A percentile compares a stretch with the other conserved stretches of the same genome.
These are phyloP conservation scores for Dorcoceras hygrometricum DNA, from an alignment of 257 asterid genomes.

Conservation along the genomic window DNA sequence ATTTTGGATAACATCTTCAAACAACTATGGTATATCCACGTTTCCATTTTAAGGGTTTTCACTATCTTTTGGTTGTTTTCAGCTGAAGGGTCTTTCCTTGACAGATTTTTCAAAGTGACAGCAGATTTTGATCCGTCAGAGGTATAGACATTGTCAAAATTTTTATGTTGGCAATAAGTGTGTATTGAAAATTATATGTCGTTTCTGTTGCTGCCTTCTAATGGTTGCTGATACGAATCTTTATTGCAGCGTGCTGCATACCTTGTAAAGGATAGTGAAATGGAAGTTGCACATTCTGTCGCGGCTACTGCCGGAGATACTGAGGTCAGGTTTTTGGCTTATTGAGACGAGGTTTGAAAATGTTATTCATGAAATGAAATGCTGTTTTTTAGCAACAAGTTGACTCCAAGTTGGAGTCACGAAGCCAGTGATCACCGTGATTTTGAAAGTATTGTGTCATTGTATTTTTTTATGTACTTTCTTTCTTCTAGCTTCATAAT, in stretches of 20 bases:
- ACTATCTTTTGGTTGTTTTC: conserved; percentile 24
- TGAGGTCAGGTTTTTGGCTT: conserved; percentile 53
- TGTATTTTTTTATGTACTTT: conserved; percentile 2
- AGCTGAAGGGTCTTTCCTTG: conserved; percentile 87
- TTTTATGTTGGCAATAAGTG: background rate
- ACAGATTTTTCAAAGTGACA: conserved; percentile 76
- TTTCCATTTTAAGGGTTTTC: background rate
- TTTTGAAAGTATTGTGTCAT: conserved; percentile 1
- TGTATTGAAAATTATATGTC: background rate
- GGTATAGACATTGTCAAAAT: conserved; percentile 36
- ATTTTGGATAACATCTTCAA: background rate
- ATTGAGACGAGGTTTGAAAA: conserved; percentile 7
- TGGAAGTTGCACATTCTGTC: conserved; percentile 94
- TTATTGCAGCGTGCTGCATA: conserved; percentile 73
- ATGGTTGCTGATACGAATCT: conserved; percentile 9
- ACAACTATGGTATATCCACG: background rate
- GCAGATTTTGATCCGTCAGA: conserved; percentile 68
- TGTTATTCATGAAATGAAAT: background rate
- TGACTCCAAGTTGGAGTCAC: background rate
- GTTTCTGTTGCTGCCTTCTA: conserved; percentile 19
- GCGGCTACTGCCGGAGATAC: conserved; percentile 96
- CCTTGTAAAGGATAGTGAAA: conserved; percentile 84
- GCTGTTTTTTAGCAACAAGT: conserved; percentile 7
- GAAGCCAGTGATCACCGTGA: background rate
- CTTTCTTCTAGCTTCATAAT: background rate